Conservation (phyloP, 257 asterid genomes). For the Nicotiana paniculata region DNA sequence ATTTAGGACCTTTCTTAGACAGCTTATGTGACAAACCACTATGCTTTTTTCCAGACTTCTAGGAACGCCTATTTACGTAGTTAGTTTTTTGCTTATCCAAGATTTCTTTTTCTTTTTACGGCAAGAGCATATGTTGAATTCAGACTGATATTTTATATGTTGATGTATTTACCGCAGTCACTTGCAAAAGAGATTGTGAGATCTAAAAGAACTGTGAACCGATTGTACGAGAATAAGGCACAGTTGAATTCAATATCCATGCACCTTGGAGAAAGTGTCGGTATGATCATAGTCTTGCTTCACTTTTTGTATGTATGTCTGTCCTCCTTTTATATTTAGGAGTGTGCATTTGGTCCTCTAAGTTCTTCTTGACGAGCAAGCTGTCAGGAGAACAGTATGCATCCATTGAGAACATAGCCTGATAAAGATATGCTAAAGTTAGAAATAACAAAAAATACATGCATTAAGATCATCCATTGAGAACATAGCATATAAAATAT, state of each 20-base stretch:
- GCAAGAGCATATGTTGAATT: not conserved
- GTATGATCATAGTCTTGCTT: constrained; percentile 29
- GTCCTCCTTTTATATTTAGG: constrained; percentile 1
- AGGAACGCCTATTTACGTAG: not conserved
- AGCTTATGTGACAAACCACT: not conserved
- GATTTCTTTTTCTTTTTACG: not conserved
- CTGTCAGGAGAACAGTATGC: not conserved
- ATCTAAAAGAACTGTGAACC: constrained; percentile 71
- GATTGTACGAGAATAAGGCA: constrained; percentile 87
- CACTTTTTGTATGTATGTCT: constrained; percentile 5
- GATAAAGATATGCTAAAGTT: not conserved
- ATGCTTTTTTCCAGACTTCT: not conserved
- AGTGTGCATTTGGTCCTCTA: constrained; percentile 1
- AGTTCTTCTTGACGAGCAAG: constrained; percentile 6
- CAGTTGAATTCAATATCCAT: constrained; percentile 90
- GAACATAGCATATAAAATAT: not conserved
- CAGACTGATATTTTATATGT: not conserved
- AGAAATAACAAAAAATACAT: not conserved
- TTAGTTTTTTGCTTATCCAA: not conserved
- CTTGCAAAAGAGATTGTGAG: constrained; percentile 94
- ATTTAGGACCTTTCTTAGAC: not conserved
- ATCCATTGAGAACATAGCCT: not conserved
- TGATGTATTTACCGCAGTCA: constrained; percentile 34
- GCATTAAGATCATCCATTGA: not conserved
- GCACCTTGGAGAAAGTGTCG: constrained; percentile 99